Conservation (phyloP, 768 basidiomycete genomes). For the Hirschioporus abietinus region DNA sequence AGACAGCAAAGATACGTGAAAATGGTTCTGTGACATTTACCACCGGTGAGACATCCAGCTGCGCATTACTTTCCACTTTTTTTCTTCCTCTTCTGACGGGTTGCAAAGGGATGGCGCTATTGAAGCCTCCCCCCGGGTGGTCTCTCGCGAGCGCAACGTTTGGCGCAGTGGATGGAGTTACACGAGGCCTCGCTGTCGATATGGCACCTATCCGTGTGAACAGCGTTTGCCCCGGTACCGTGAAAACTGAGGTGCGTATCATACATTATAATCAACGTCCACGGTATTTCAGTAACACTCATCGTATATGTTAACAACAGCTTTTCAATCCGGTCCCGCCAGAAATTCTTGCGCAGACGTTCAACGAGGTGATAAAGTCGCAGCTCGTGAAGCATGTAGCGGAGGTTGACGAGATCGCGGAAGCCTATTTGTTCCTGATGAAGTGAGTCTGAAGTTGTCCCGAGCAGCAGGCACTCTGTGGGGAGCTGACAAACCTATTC, state of each 20-base stretch:
- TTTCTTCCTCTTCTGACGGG: too few species aligned
- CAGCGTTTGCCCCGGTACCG: constrained; percentile 8
- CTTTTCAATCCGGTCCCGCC: too few species aligned
- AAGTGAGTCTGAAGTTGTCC: too few species aligned
- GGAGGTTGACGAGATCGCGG: neutral
- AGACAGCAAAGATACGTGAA: constrained; percentile 5
- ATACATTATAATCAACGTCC: too few species aligned
- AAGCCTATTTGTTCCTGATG: neutral
- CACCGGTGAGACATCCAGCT: neutral
- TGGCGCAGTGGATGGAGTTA: constrained; percentile 10
- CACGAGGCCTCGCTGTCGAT: constrained; percentile 12
- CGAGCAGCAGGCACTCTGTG: too few species aligned
- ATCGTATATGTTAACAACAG: too few species aligned
- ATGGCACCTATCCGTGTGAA: constrained; percentile 14
- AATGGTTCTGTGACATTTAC: neutral
- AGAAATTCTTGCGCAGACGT: too few species aligned
- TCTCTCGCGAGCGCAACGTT: neutral
- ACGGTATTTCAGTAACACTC: too few species aligned
- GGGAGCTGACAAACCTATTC: too few species aligned
- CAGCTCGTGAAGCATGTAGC: too few species aligned
- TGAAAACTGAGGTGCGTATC: constrained; percentile 8
- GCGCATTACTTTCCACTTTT: too few species aligned
- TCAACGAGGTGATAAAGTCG: too few species aligned
- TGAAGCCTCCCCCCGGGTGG: constrained; percentile 6
- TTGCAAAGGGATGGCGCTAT: neutral